A percentile compares a stretch with the other conserved stretches of the same genome.
These are phyloP conservation scores for Astraeus odoratus DNA, from an alignment of 768 basidiomycete species.

Conservation along the genomic window DNA sequence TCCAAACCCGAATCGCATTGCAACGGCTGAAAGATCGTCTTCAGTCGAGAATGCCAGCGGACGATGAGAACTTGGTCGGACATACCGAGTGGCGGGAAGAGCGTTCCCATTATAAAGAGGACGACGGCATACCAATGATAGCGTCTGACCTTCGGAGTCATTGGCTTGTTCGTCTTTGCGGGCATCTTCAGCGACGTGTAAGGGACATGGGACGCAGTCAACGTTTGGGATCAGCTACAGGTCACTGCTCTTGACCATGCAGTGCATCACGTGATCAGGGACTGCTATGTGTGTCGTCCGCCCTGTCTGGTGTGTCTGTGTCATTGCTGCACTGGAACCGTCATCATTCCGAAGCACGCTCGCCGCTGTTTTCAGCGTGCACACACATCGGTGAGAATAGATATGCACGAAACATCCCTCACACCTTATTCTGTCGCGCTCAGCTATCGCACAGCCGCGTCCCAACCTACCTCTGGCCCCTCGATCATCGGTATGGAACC, in stretches of 20 bases:
- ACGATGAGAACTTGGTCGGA: background rate
- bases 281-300: no score
- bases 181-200: conserved; percentile 19
- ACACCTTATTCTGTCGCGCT: background rate
- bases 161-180: conserved; percentile 42
- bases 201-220: conserved; percentile 3
- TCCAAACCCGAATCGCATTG: no score
- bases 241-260: background rate
- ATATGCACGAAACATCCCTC: background rate
- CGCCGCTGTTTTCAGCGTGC: background rate
- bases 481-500: conserved; percentile 32
- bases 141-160: conserved; percentile 50
- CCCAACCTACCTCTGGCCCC: background rate
- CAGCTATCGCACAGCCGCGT: background rate
- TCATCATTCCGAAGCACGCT: background rate
- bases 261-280: background rate
- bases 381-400: background rate
- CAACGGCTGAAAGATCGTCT: no score
- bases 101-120: conserved; percentile 82
- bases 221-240: background rate
- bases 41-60: background rate
- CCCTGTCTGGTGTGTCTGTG: background rate
- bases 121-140: conserved; percentile 79
- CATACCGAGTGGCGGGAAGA: conserved; percentile 87
- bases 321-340: background rate